Conservation (phyloP, 129 eudicot species). For the Erigeron canadensis region DNA sequence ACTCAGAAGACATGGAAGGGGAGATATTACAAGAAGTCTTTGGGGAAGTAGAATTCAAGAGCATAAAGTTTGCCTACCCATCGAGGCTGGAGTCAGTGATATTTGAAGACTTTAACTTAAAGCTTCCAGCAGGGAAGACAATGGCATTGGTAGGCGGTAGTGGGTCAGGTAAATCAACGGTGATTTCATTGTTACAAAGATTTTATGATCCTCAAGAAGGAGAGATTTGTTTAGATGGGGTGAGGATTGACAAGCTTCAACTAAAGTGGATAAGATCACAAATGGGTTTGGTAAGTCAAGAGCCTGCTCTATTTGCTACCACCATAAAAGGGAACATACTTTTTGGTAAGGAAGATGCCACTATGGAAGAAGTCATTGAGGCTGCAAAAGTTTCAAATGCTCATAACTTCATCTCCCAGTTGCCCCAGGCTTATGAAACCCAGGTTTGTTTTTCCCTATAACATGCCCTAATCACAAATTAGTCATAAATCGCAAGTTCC, state of each 20-base stretch:
- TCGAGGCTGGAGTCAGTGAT: constrained; percentile 57
- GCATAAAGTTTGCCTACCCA: constrained; percentile 59
- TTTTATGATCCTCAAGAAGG: constrained; percentile 76
- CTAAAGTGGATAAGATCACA: constrained; percentile 86
- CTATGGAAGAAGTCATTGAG: constrained; percentile 67
- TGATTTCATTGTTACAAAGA: constrained; percentile 62
- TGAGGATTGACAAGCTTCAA: constrained; percentile 61
- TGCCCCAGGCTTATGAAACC: constrained; percentile 90
- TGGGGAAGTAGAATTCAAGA: constrained; percentile 57
- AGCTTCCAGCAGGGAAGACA: constrained; percentile 58
- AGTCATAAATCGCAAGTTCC: neutral
- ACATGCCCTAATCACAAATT: neutral
- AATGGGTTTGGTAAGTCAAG: constrained; percentile 97
- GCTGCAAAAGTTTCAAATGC: constrained; percentile 92
- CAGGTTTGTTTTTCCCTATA: constrained; percentile 53
- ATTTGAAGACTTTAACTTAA: constrained; percentile 48
- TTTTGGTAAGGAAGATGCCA: constrained; percentile 88
- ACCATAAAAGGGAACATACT: constrained; percentile 83
- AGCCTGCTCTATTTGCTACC: constrained; percentile 87
- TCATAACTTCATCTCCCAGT: constrained; percentile 79
- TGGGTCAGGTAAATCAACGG: constrained; percentile 85
- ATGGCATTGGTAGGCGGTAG: constrained; percentile 89
- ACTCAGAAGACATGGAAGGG: constrained; percentile 69
- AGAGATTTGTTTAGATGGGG: constrained; percentile 66
- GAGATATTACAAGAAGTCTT: constrained; percentile 40